phyloP scores from a whole-genome alignment of 116 monocot species.

The Posidonia oceanica region DNA sequence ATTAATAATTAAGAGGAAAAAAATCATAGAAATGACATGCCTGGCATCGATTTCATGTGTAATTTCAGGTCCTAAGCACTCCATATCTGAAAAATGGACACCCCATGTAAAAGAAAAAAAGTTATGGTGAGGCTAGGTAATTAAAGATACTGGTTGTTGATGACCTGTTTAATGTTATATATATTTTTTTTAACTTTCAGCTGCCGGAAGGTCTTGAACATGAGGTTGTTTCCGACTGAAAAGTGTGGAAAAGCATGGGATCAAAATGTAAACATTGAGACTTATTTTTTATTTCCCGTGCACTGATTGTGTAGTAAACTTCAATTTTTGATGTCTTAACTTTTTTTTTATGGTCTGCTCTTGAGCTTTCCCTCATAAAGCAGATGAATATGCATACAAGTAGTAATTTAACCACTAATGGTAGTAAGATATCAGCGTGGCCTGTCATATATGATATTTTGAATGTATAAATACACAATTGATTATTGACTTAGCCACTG shows the following conservation, averaged over 20 bases:
- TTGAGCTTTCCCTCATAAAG: too few relatives aligned
- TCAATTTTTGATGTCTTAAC: background rate
- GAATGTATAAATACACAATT: too few relatives aligned
- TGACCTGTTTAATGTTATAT: background rate
- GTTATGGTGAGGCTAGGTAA: too few relatives aligned
- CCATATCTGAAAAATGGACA: slow-evolving; percentile 61
- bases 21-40: too few relatives aligned
- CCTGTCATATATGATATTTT: too few relatives aligned
- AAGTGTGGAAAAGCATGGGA: slow-evolving; percentile 80
- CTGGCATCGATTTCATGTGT: background rate
- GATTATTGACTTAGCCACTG: too few relatives aligned
- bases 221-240: slow-evolving; percentile 83
- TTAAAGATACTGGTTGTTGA: background rate
- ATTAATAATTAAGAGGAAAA: too few relatives aligned
- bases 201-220: slow-evolving; percentile 87
- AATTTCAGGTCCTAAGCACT: slow-evolving; percentile 46
- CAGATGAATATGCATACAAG: too few relatives aligned
- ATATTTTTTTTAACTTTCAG: slow-evolving; percentile 18
- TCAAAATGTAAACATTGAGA: slow-evolving; percentile 37
- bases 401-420: too few relatives aligned
- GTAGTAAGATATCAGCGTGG: too few relatives aligned
- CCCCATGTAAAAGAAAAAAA: slow-evolving; percentile 17
- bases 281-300: background rate
- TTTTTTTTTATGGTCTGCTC: too few relatives aligned
- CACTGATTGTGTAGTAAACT: background rate